These are phyloP conservation scores for Eucalyptus sp. DNA, from an alignment of 345 rosid genomes.

Conservation along the genomic window DNA sequence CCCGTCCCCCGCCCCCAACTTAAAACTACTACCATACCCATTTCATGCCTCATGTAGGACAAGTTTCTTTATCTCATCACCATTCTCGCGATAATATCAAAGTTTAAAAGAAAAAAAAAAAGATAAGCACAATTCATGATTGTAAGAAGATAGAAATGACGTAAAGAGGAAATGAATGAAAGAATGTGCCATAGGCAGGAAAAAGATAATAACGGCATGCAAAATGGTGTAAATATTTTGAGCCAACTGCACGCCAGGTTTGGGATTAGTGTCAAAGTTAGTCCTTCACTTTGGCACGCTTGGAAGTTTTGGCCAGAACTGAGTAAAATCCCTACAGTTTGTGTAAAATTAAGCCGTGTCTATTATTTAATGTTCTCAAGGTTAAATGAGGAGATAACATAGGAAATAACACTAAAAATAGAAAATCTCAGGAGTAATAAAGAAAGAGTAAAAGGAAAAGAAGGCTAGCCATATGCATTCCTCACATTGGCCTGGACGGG, in stretches of 20 bases:
- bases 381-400: neutral
- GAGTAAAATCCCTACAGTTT: neutral
- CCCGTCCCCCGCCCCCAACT: neutral
- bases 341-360: neutral
- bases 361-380: too few relatives aligned
- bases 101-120: neutral
- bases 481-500: neutral
- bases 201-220: neutral
- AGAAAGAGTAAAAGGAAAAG: neutral
- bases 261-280: neutral
- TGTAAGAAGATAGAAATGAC: too few relatives aligned
- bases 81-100: neutral
- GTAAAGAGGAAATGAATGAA: too few relatives aligned
- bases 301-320: neutral
- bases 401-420: neutral
- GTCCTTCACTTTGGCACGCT: neutral
- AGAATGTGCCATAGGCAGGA: neutral
- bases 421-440: neutral
- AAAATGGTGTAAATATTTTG: neutral
- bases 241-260: accelerated
- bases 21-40: neutral
- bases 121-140: neutral
- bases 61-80: neutral
- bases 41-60: neutral
- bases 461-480: neutral